phyloP scores from a whole-genome alignment of 257 asterid species.

The Ocimum tenuiflorum region DNA sequence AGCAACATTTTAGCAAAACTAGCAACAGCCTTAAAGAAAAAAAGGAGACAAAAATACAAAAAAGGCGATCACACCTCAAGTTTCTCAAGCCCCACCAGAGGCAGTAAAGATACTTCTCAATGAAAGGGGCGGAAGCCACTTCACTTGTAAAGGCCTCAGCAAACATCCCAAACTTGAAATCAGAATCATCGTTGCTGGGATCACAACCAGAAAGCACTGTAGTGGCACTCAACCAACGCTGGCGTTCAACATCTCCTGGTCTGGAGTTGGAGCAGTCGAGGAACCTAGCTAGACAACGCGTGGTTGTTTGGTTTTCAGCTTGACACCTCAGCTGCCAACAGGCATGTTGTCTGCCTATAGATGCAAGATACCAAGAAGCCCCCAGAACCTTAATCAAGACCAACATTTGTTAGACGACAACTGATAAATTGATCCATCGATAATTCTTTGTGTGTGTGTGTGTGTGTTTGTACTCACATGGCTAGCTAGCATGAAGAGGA shows the following conservation, averaged over 20 bases:
- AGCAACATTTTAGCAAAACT: not conserved
- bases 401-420: not conserved
- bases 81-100: constrained; percentile 99
- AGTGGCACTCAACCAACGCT: constrained; percentile 61
- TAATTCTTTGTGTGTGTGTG: not conserved
- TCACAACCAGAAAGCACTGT: constrained; percentile 49
- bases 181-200: constrained; percentile 61
- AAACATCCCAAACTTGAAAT: constrained; percentile 90
- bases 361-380: constrained; percentile 88
- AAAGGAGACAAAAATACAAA: not conserved
- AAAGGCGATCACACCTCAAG: constrained; percentile 49
- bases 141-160: constrained; percentile 80
- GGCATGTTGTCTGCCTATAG: constrained; percentile 79
- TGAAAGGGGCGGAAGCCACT: constrained; percentile 65
- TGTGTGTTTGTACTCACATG: constrained; percentile 39
- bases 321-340: constrained; percentile 68
- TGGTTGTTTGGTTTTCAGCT: constrained; percentile 31
- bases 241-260: constrained; percentile 18
- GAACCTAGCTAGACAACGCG: constrained; percentile 44
- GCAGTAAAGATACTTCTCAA: constrained; percentile 74
- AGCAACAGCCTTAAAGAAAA: not conserved
- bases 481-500: constrained; percentile 82
- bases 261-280: constrained; percentile 46
- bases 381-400: constrained; percentile 57
- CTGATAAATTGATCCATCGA: not conserved